Base-by-base conservation (phyloP, 2,329 filamentous ascomycete species). In the Calonectria hongkongensis region DNA sequence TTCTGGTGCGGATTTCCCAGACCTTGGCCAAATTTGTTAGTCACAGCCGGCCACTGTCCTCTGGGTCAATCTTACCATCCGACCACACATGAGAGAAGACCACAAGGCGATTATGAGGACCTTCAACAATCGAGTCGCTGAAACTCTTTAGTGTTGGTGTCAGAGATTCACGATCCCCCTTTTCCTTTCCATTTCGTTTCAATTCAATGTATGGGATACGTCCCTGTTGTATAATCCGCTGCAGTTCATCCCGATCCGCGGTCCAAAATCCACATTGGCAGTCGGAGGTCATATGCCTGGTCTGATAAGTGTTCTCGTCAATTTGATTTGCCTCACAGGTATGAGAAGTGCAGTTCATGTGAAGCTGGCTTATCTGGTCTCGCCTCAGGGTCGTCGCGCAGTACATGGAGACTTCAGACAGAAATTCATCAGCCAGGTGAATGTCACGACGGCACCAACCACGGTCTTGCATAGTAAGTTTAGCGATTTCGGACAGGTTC, bases 181-280 rank as follows among this genome's bases (percentile, higher is more conserved):
- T 47, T n/a, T 7, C 25, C 58, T 21, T 25, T 5, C 15, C 8
- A 30, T 63, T 28, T 28, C 21, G 21, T 39, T 47, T 63, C 39
- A 63, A 9, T 18, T 63, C 39, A 47, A 63, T 63, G 21, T 63
- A 63, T 6, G 58, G 58, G 8, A 63, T 63, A 15, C 58, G 25
- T 18, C 58, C 58, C 18, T 63, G 58, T 12, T 15, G 3, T 18
- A 63, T 10, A 3, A 45, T 63, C 8, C 30, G 21, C 15, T 45
- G 58, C 13, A 62, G 45, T 28, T 62, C 21, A 13, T 16, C 39
- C 15, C 15, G 33, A 43, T 62, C 21, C 21, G 28, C 56, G 8
- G 6, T 28, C 39, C 58, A 63, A 16, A 63, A 47, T 28, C 21
- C 28, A 25, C 58, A 63, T 30, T 45, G 58, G 9, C 58, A 63